These are phyloP conservation scores for Phytophthora pluvialis DNA, from an alignment of 352 stramenopile species.

Conservation along the genomic window DNA sequence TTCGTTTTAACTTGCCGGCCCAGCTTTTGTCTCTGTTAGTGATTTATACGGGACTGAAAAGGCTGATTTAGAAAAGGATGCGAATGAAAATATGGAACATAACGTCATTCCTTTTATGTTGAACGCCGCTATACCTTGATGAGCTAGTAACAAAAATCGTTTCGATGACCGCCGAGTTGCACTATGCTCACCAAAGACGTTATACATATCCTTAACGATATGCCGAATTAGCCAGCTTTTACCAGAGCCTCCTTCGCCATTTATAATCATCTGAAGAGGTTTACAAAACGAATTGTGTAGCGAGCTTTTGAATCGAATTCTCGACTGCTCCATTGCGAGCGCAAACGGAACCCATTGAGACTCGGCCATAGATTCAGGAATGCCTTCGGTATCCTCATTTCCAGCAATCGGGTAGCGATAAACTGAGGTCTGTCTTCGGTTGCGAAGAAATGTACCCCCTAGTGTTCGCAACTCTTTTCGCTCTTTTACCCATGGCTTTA, in stretches of 20 bases:
- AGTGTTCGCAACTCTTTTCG: too few relatives aligned
- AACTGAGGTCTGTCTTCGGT: too few relatives aligned
- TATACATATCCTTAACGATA: slow-evolving; percentile 8
- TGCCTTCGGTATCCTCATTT: neutral
- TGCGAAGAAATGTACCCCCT: too few relatives aligned
- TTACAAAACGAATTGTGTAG: neutral
- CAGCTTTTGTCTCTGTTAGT: slow-evolving; percentile 1
- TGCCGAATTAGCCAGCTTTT: slow-evolving; percentile 5
- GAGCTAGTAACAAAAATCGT: slow-evolving; percentile 1
- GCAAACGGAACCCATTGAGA: slow-evolving; percentile 10
- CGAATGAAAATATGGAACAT: neutral
- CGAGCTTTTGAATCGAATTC: neutral
- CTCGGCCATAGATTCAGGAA: slow-evolving; percentile 1
- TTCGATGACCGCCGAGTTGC: neutral
- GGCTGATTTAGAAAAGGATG: neutral
- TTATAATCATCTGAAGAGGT: slow-evolving; percentile 5
- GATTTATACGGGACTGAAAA: slow-evolving; percentile 7
- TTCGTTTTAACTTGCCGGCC: too few relatives aligned
- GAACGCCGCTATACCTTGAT: slow-evolving; percentile 6
- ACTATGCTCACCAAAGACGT: slow-evolving; percentile 3
- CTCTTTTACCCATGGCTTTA: too few relatives aligned
- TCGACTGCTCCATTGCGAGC: neutral
- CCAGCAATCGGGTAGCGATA: slow-evolving; percentile 7
- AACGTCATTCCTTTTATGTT: slow-evolving; percentile 8
- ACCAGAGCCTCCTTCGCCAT: neutral